Evolutionary conservation across 78 protist species (phyloP).

Genomic region (Dictyostelium citrinum): DNA sequence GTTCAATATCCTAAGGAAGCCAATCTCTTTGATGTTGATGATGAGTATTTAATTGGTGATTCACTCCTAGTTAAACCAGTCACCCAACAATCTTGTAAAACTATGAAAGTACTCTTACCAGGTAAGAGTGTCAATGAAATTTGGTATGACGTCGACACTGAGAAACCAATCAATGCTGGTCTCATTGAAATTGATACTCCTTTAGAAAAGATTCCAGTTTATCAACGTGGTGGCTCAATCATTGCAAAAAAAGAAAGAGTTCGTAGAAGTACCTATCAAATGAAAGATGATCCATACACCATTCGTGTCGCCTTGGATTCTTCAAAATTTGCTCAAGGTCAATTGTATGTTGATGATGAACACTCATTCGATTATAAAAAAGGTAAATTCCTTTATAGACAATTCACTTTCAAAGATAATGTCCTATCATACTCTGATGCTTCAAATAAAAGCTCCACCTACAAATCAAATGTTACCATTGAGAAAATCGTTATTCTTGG

Average conservation of each 20-base stretch:
- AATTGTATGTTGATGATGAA: conserved; percentile 91
- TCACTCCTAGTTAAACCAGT: conserved; percentile 76
- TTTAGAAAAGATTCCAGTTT: conserved; percentile 86
- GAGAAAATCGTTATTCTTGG: conserved; percentile 82
- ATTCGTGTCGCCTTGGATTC: conserved; percentile 82
- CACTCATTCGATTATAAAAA: conserved; percentile 56
- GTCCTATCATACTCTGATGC: conserved; percentile 3
- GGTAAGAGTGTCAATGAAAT: background rate
- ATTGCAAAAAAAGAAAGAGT: conserved; percentile 88
- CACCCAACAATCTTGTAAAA: background rate
- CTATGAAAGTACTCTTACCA: conserved; percentile 55
- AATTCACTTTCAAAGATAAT: conserved; percentile 34
- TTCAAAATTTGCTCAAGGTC: conserved; percentile 78
- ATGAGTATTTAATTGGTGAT: background rate
- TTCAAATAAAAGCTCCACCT: background rate
- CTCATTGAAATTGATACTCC: conserved; percentile 76
- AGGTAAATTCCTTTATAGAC: conserved; percentile 65
- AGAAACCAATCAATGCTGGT: conserved; percentile 9
- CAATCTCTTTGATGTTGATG: conserved; percentile 7
- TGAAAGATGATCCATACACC: conserved; percentile 95
- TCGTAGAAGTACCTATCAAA: conserved; percentile 83
- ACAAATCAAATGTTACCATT: background rate
- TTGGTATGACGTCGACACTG: conserved; percentile 65
- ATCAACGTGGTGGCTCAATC: conserved; percentile 93
- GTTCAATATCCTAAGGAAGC: conserved; percentile 82